Evolutionary conservation across 2,329 filamentous ascomycete species (phyloP).

Genomic region (Ilyonectria robusta): DNA sequence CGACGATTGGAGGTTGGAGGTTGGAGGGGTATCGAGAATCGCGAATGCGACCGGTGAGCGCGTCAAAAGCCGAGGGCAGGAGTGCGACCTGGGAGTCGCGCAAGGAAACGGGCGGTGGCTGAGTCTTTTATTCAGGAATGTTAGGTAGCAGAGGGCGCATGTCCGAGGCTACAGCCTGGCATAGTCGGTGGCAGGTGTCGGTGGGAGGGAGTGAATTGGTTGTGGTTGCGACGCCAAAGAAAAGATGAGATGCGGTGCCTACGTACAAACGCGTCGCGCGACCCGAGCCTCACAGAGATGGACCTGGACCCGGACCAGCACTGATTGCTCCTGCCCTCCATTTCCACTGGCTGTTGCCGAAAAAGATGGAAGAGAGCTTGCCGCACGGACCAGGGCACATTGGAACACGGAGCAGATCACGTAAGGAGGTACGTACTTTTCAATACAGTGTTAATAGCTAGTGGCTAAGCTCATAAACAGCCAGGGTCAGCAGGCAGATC

Average conservation of each 20-base stretch:
- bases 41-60: slow-evolving; percentile 41
- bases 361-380: slow-evolving; percentile 3
- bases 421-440: background rate
- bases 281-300: slow-evolving; percentile 28
- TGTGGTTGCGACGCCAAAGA: slow-evolving; percentile 38
- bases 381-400: background rate
- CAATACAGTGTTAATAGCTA: too few species aligned
- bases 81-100: slow-evolving; percentile 40
- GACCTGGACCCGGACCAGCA: background rate
- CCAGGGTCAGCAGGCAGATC: slow-evolving; percentile 11
- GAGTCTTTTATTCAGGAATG: slow-evolving; percentile 13
- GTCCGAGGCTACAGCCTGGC: slow-evolving; percentile 12
- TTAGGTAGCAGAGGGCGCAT: slow-evolving; percentile 29
- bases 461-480: background rate
- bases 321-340: slow-evolving; percentile 6
- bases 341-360: slow-evolving; percentile 7
- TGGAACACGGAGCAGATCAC: background rate
- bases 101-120: slow-evolving; percentile 20
- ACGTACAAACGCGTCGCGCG: slow-evolving; percentile 46
- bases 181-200: slow-evolving; percentile 19
- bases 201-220: slow-evolving; percentile 18
- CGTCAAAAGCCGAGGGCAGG: slow-evolving; percentile 40
- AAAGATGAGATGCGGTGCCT: slow-evolving; percentile 32
- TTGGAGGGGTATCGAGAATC: slow-evolving; percentile 37
- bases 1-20: slow-evolving; percentile 25